Base-by-base conservation (phyloP, 768 basidiomycete species). In the Tulasnella calospora region DNA sequence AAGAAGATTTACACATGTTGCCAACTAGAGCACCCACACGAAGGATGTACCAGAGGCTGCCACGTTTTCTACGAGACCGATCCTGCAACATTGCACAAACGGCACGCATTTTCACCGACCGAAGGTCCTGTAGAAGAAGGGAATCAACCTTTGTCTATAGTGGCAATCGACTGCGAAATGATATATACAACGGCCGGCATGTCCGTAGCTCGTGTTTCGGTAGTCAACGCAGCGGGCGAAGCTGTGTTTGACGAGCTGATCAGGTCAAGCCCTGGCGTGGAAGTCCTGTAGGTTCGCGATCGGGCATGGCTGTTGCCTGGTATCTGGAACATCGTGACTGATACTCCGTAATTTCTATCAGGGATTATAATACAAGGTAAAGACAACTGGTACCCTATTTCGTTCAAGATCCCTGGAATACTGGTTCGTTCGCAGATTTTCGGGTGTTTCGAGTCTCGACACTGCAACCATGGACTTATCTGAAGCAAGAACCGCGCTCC, bases 111-210 rank as follows among this genome's bases (percentile, higher is more conserved):
- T 84, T 89, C 94, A 46, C 36, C 40, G 7, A 47, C 77, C 15
- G 23, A 46, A 33, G 35, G 33, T 6, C 36, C 36, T 12, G 27
- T 30, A 30, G 57, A 40, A 55, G 78, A 73, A 10, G 33, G 73
- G n/a, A 5, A 86, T 74, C 83, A 85, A 2, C 86, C 88, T 0
- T 85, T 94, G 69, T 93, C 96, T 78, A 89, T 98, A 5, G 93
- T 91, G 7, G 94, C 94, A 0, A 86, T 99, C 73, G 98, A 99
- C 83, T 99, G 98, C 82, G 98, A 99, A 84, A 95, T 99, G 94
- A 88, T 98, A 12, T 95, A 96, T 85, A 93, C 95, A 0, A 98
- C 96, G 0, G 94, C 93, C 6, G 98, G 98, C 0, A 90, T 95
- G 88, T 91, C 92, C 30, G 90, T 98, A 4, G 97, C 95, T 3